Evolutionary conservation across 495 filamentous ascomycete genomes (phyloP).

Genomic region (Aspergillus haitiensis): DNA sequence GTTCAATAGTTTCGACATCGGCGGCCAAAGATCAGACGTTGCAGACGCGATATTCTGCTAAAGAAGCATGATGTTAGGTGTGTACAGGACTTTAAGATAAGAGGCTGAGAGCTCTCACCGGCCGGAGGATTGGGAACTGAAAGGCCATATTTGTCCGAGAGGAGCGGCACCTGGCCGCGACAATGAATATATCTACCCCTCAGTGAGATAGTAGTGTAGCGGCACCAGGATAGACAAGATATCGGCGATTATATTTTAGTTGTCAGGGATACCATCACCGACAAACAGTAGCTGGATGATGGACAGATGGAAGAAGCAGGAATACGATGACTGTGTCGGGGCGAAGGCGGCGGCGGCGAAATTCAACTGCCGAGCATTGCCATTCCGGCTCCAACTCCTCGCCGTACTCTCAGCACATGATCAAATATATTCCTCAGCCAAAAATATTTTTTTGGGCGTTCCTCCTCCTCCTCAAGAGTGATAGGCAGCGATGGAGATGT

Average conservation of each 20-base stretch:
- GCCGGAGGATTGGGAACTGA: conserved; percentile 42
- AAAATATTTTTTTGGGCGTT: not conserved
- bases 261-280: conserved; percentile 32
- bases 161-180: conserved; percentile 47
- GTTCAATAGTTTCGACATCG: conserved; percentile 42
- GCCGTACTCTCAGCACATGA: conserved; percentile 24
- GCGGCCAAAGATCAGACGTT: conserved; percentile 48
- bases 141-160: conserved; percentile 51
- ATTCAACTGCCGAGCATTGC: conserved; percentile 29
- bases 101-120: conserved; percentile 31
- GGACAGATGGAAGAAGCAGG: conserved; percentile 19
- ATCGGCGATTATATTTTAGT: conserved; percentile 20
- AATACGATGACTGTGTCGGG: conserved; percentile 27
- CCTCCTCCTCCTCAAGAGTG: not conserved
- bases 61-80: conserved; percentile 19
- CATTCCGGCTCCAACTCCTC: conserved; percentile 24
- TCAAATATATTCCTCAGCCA: not conserved
- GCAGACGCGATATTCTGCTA: conserved; percentile 39
- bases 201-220: conserved; percentile 1
- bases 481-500: no score
- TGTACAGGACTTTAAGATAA: not conserved
- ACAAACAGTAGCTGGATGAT: conserved; percentile 14
- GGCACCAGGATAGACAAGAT: conserved; percentile 9
- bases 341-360: conserved; percentile 38
- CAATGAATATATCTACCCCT: conserved; percentile 27